A percentile compares a stretch with the other conserved stretches of the same genome.
Conservation (phyloP, 352 stramenopile species). For the Globisporangium perplexum region DNA sequence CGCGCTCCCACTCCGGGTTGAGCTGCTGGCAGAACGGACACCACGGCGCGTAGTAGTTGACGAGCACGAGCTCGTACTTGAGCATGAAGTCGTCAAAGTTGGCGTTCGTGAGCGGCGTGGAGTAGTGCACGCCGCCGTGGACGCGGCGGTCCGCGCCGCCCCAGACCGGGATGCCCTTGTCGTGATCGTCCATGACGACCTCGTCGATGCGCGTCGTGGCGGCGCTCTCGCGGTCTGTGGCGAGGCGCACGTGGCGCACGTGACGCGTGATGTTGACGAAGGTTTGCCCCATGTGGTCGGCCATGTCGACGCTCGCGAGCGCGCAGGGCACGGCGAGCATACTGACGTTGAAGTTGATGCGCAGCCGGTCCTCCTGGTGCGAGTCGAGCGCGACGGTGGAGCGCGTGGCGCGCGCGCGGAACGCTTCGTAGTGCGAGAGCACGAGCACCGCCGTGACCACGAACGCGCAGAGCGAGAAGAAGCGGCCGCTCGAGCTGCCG, state of each 20-base stretch:
- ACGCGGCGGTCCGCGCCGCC: slow-evolving; percentile 45
- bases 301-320: slow-evolving; percentile 69
- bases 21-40: slow-evolving; percentile 72
- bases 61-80: slow-evolving; percentile 82
- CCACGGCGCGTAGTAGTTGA: slow-evolving; percentile 85
- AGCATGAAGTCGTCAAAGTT: slow-evolving; percentile 77
- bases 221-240: slow-evolving; percentile 19
- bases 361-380: slow-evolving; percentile 75
- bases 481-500: slow-evolving; percentile 41
- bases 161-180: slow-evolving; percentile 58
- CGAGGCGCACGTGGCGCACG: slow-evolving; percentile 69
- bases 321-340: slow-evolving; percentile 65
- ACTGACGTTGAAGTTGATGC: slow-evolving; percentile 85
- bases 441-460: slow-evolving; percentile 46
- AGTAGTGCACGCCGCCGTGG: slow-evolving; percentile 62
- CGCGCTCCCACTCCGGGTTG: slow-evolving; percentile 72
- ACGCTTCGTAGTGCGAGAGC: slow-evolving; percentile 53
- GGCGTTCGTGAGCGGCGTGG: slow-evolving; percentile 49
- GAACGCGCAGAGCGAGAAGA: slow-evolving; percentile 70
- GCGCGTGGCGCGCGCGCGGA: slow-evolving; percentile 31
- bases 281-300: slow-evolving; percentile 72
- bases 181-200: slow-evolving; percentile 61
- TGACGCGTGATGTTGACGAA: slow-evolving; percentile 79
- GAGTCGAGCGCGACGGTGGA: slow-evolving; percentile 64
- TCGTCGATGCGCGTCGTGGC: slow-evolving; percentile 51